phyloP scores from a whole-genome alignment of 129 eudicot species.

The Logfia minima region DNA sequence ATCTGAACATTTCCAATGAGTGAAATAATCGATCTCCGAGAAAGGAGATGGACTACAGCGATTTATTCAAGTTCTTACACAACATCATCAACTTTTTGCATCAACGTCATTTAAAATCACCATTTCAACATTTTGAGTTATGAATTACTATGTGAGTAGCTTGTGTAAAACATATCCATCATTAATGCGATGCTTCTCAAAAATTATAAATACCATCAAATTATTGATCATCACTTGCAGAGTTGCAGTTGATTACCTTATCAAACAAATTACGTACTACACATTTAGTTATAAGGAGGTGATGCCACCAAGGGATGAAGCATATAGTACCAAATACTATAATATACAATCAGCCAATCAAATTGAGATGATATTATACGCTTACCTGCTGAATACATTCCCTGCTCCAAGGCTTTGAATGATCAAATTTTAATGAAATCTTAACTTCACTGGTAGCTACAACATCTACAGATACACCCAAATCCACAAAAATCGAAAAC shows the following conservation, averaged over 20 bases:
- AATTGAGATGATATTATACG: conserved; percentile 40
- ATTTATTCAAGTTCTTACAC: conserved; percentile 84
- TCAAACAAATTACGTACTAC: neutral
- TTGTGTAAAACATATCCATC: neutral
- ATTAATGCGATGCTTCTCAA: neutral
- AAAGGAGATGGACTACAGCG: conserved; percentile 76
- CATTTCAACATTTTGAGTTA: neutral
- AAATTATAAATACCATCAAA: too few relatives aligned
- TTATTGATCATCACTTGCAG: too few relatives aligned
- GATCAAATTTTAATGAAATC: conserved; percentile 54
- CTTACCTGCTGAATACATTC: conserved; percentile 87
- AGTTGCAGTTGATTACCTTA: neutral
- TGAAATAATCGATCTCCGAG: conserved; percentile 77
- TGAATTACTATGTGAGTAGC: neutral
- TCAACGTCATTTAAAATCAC: neutral
- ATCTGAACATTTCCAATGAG: conserved; percentile 89
- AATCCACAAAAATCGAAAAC: conserved; percentile 67
- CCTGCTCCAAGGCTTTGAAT: conserved; percentile 79
- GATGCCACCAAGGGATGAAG: neutral
- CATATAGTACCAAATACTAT: neutral
- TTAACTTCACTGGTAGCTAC: conserved; percentile 87
- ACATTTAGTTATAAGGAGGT: neutral
- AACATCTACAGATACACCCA: conserved; percentile 84
- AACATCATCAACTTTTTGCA: conserved; percentile 81
- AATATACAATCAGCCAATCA: neutral